Evolutionary conservation across 352 stramenopile species (phyloP).

Genomic region (Globisporangium parvum): DNA sequence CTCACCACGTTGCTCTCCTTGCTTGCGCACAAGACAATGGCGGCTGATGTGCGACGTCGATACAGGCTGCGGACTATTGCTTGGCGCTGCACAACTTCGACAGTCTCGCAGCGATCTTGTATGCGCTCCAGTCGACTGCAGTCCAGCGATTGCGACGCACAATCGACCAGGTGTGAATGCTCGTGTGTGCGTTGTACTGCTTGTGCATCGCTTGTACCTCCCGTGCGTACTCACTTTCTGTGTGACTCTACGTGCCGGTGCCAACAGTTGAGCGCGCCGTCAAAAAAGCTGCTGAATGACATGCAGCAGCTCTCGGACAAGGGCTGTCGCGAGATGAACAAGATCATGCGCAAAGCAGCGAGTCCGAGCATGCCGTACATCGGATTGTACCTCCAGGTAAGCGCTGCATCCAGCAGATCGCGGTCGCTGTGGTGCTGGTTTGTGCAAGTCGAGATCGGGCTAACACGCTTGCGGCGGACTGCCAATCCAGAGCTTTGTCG

Average conservation of each 20-base stretch:
- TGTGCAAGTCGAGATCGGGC: not conserved
- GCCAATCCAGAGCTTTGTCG: conserved; percentile 52
- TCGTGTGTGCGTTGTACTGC: too few relatives aligned
- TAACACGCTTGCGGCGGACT: not conserved
- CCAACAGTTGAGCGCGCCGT: conserved; percentile 40
- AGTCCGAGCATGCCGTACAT: conserved; percentile 86
- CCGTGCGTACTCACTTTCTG: not conserved
- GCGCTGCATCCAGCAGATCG: not conserved
- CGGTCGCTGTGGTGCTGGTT: not conserved
- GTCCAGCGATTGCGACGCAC: conserved; percentile 72
- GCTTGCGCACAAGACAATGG: not conserved
- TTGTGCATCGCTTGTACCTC: not conserved
- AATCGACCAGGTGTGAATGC: conserved; percentile 57
- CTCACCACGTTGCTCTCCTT: not conserved
- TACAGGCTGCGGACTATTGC: conserved; percentile 63
- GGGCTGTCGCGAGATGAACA: conserved; percentile 81
- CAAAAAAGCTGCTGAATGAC: conserved; percentile 69
- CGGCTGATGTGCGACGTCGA: not conserved
- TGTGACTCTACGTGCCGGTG: not conserved
- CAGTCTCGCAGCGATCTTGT: conserved; percentile 77
- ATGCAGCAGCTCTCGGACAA: conserved; percentile 81
- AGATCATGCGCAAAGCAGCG: conserved; percentile 62
- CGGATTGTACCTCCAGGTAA: conserved; percentile 78
- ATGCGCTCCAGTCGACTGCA: conserved; percentile 82
- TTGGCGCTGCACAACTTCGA: conserved; percentile 78